Evolutionary conservation across 495 filamentous ascomycete genomes (phyloP), one percentile per base, ranked within the genome.

Genomic region (Trichoderma reesei): DNA sequence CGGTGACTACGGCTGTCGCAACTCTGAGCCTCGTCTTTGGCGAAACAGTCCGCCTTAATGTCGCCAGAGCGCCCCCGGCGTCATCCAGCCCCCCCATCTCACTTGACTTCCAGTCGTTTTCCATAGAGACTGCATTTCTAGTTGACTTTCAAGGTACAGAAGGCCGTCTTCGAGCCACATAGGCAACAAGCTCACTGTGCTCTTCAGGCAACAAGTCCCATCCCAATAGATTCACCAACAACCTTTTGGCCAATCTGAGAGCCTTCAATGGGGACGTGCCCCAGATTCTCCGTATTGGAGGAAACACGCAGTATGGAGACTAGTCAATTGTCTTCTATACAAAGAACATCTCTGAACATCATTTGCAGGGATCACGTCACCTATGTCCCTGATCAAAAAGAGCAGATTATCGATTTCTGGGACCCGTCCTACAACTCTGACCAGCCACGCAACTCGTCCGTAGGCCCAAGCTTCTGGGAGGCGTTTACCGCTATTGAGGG

Each of bases 231-330:
- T 56, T 56, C 26, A 56, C 51, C 8, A 14, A 56, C 18, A 56
- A 56, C 18, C 51, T 56, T 10, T 56, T 56, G 51, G 51, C 51
- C 20, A 56, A 56, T 34, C 14, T 56, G 34, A 56, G 51, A 36
- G 51, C 51, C 26, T 56, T 56, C 26, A 56, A 56, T 56, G 51
- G 51, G 10, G 51, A 36, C 14, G 51, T 56, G 20, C 51, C 51
- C 34, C 51, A 56, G 11, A 56, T 56, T 56, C 51, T 56, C 11
- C 51, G 51, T 5, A 36, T 56, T 33, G 51, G 51, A 13, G 51
- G 51, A 13, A 56, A 56, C 34, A 56, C 51, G 13, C 51, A 56
- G 51, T 56, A 34, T 14, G 51, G 3, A 6, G 11, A 39, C 11
- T 11, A 11, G 38, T 6, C 38, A 1, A 6, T 39, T 11, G 2